Evolutionary conservation across 192 early-diverging fungal species (phyloP).

Genomic region (Physocladia obscura): DNA sequence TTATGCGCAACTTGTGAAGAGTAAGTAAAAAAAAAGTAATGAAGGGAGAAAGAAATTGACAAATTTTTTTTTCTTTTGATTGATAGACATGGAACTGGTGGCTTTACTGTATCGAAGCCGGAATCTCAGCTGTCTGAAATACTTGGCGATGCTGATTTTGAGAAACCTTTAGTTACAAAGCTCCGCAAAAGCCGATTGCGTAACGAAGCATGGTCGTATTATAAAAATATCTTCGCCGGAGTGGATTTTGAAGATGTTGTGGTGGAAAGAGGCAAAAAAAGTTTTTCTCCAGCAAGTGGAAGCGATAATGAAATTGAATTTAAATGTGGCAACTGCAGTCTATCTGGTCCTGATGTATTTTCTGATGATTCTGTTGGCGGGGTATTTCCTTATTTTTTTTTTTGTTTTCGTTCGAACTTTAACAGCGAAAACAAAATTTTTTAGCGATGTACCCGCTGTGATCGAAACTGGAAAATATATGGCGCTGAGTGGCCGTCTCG

Average conservation of each 20-base stretch:
- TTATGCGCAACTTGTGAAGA: constrained; percentile 73
- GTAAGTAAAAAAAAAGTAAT: too few species aligned
- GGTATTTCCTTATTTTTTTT: neutral
- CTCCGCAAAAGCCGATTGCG: constrained; percentile 14
- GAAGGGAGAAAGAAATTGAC: too few species aligned
- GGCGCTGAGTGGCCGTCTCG: constrained; percentile 41
- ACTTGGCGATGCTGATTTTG: constrained; percentile 21
- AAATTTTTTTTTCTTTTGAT: neutral
- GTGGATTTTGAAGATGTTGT: constrained; percentile 17
- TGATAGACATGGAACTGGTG: constrained; percentile 12
- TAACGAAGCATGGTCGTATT: constrained; percentile 13
- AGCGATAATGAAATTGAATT: too few species aligned
- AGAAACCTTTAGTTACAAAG: constrained; percentile 17
- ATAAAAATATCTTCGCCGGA: constrained; percentile 12
- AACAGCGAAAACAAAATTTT: neutral
- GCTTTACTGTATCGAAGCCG: constrained; percentile 1
- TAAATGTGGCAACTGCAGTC: too few species aligned
- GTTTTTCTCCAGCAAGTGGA: neutral
- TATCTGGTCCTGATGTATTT: constrained; percentile 15
- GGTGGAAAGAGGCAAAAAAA: neutral
- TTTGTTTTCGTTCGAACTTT: neutral
- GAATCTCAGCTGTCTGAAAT: neutral
- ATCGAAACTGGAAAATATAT: constrained; percentile 41
- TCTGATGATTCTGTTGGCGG: neutral
- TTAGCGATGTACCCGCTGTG: constrained; percentile 41